These are phyloP conservation scores for Penicillium riverlandense DNA, from an alignment of 495 filamentous ascomycete species.

Conservation along the genomic window DNA sequence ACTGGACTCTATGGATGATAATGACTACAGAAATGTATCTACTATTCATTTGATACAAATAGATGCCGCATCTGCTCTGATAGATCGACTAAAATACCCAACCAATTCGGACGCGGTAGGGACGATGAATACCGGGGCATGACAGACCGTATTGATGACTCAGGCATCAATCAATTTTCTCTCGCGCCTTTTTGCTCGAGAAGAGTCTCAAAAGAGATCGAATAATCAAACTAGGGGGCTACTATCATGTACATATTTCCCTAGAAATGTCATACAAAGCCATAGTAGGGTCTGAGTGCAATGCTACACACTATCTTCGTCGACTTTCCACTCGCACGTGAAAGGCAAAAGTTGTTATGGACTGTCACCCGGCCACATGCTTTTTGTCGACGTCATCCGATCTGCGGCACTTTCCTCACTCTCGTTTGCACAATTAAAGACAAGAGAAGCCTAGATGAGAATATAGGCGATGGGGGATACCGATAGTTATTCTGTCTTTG, in stretches of 20 bases:
- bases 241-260: too few species aligned
- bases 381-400: conserved; percentile 26
- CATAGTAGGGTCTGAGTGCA: too few species aligned
- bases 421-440: neutral
- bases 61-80: neutral
- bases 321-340: conserved; percentile 11
- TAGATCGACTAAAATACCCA: neutral
- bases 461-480: neutral
- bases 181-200: neutral
- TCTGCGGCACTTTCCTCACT: neutral
- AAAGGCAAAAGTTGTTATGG: conserved; percentile 13
- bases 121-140: conserved; percentile 25
- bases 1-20: too few species aligned
- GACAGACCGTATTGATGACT: conserved; percentile 17
- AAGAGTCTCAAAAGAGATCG: too few species aligned
- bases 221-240: too few species aligned
- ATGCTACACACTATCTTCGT: too few species aligned
- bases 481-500: neutral
- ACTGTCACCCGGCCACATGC: conserved; percentile 22
- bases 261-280: too few species aligned
- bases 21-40: too few species aligned
- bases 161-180: conserved; percentile 1
- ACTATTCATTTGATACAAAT: neutral
- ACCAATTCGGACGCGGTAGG: conserved; percentile 7
- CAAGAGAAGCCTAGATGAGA: neutral